These are phyloP conservation scores for Colletotrichum echinochloae DNA, from an alignment of 2,329 filamentous ascomycete species.

Conservation along the genomic window DNA sequence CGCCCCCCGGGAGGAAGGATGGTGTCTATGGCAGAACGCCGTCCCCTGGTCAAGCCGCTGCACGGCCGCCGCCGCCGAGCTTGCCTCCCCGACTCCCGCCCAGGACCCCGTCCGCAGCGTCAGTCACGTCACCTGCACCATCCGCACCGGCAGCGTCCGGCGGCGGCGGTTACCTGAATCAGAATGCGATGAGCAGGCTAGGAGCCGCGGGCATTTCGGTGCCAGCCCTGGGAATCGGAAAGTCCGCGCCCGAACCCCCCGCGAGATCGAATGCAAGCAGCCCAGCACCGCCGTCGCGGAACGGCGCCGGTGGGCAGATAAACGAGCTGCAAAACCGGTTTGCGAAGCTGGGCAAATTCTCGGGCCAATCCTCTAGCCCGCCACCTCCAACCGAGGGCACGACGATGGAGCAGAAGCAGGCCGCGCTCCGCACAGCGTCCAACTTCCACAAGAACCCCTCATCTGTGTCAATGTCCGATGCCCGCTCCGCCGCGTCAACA, in stretches of 20 bases:
- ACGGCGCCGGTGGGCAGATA: conserved; percentile 58
- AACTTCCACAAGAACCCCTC: conserved; percentile 71
- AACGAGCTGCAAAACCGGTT: conserved; percentile 78
- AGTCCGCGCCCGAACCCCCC: conserved; percentile 42
- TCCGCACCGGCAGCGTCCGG: conserved; percentile 57
- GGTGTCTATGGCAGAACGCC: conserved; percentile 51
- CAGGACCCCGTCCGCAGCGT: conserved; percentile 53
- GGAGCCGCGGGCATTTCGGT: conserved; percentile 82
- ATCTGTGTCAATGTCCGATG: conserved; percentile 70
- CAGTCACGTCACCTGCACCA: conserved; percentile 41
- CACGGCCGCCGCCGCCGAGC: conserved; percentile 67
- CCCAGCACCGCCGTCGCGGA: conserved; percentile 45
- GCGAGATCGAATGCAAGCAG: conserved; percentile 47
- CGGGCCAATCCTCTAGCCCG: conserved; percentile 45
- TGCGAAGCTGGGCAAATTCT: conserved; percentile 60
- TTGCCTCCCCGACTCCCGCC: conserved; percentile 77
- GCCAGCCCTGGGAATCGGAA: conserved; percentile 79
- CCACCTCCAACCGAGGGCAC: conserved; percentile 61
- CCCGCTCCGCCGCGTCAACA: conserved; percentile 68
- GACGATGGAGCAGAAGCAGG: conserved; percentile 73
- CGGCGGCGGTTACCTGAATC: conserved; percentile 55
- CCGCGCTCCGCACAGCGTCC: conserved; percentile 70
- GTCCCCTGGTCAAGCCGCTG: conserved; percentile 43
- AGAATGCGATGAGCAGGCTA: conserved; percentile 73
- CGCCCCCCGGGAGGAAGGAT: conserved; percentile 71